A percentile compares a stretch with the other conserved stretches of the same genome.
These are phyloP conservation scores for Hemileccinum impolitum DNA, from an alignment of 768 basidiomycete species.

Conservation along the genomic window DNA sequence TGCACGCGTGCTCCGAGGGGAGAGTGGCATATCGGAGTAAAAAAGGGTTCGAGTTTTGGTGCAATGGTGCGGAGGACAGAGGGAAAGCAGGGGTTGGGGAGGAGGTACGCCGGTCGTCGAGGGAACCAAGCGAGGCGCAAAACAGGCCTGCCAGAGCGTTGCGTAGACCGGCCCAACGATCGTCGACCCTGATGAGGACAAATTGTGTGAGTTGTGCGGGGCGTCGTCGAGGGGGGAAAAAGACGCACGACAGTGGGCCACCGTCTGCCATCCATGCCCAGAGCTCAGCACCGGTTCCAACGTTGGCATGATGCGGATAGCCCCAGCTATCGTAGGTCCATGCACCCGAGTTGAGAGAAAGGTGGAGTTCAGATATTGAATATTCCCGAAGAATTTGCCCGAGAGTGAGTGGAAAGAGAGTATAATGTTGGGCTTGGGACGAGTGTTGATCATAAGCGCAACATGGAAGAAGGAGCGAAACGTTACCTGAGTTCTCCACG, in stretches of 20 bases:
- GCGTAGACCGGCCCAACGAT: slow-evolving; percentile 80
- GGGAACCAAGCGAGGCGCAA: slow-evolving; percentile 83
- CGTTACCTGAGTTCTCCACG: slow-evolving; percentile 45
- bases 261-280: slow-evolving; percentile 90
- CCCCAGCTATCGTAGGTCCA: slow-evolving; percentile 90
- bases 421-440: slow-evolving; percentile 74
- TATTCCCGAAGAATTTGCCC: slow-evolving; percentile 86
- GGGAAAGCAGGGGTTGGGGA: slow-evolving; percentile 63
- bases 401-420: slow-evolving; percentile 79
- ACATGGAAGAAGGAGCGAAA: not conserved
- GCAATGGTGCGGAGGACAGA: slow-evolving; percentile 52
- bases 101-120: slow-evolving; percentile 74
- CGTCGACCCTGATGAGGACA: slow-evolving; percentile 50
- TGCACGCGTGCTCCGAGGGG: slow-evolving; percentile 89
- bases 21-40: slow-evolving; percentile 71
- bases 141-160: slow-evolving; percentile 92
- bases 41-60: slow-evolving; percentile 38
- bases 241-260: slow-evolving; percentile 44
- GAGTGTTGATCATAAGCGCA: not conserved
- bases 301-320: slow-evolving; percentile 68
- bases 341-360: slow-evolving; percentile 86
- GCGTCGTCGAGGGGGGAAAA: not conserved
- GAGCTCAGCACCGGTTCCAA: slow-evolving; percentile 84
- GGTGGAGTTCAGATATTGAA: slow-evolving; percentile 82
- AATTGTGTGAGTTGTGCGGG: not conserved